phyloP scores from a whole-genome alignment of 2,329 filamentous ascomycete genomes.

The Clonostachys rhizophaga region DNA sequence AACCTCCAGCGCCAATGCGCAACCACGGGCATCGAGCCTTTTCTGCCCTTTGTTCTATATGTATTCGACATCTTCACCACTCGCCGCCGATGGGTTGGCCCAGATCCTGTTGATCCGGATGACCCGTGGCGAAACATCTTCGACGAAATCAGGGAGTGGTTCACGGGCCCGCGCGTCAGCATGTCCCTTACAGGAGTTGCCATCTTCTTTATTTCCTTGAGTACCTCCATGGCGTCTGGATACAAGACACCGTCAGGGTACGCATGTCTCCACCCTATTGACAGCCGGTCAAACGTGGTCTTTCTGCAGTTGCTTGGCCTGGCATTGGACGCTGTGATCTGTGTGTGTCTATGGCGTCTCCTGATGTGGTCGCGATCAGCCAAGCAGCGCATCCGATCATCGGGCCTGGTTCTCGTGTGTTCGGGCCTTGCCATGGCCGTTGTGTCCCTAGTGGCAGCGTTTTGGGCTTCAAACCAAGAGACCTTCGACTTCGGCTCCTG shows the following conservation, averaged over 20 bases:
- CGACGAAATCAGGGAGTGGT: slow-evolving; percentile 43
- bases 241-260: slow-evolving; percentile 41
- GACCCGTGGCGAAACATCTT: slow-evolving; percentile 41
- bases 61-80: slow-evolving; percentile 36
- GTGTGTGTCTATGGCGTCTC: slow-evolving; percentile 45
- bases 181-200: slow-evolving; percentile 27
- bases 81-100: slow-evolving; percentile 19
- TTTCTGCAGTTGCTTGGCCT: slow-evolving; percentile 38
- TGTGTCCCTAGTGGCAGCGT: slow-evolving; percentile 9
- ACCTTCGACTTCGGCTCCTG: slow-evolving; percentile 14
- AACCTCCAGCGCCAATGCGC: slow-evolving; percentile 45
- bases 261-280: slow-evolving; percentile 40
- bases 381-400: slow-evolving; percentile 36
- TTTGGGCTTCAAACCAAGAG: slow-evolving; percentile 26
- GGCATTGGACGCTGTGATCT: slow-evolving; percentile 37
- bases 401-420: slow-evolving; percentile 34
- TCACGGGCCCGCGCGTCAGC: slow-evolving; percentile 31
- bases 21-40: slow-evolving; percentile 43
- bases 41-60: slow-evolving; percentile 38
- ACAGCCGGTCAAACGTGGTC: slow-evolving; percentile 27
- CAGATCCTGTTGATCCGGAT: slow-evolving; percentile 26
- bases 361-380: slow-evolving; percentile 45
- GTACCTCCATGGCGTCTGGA: slow-evolving; percentile 32
- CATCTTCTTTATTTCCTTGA: slow-evolving; percentile 31
- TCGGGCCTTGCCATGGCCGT: slow-evolving; percentile 26